Base-by-base conservation (phyloP, 1,284 basidiomycete species). In the Omphalotus olearius region DNA sequence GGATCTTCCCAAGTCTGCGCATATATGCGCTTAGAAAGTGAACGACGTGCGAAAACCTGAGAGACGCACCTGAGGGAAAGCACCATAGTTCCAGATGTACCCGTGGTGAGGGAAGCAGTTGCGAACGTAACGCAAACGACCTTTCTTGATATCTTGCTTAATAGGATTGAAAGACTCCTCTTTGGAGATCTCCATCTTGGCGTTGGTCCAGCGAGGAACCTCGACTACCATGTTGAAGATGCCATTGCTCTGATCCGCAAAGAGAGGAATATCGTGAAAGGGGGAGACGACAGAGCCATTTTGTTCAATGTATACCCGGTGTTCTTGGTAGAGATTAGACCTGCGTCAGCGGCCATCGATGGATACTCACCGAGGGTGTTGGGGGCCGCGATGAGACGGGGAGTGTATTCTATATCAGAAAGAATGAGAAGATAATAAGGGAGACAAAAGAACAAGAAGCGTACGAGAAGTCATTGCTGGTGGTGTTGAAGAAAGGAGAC, bases 71-170 rank as follows among this genome's bases (percentile, higher is more conserved):
- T 93, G 91, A 57, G 94, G 93, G 84, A 98, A 97, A 59, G 93
- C 92, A 65, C 93, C 93, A 69, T 96, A 97, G 80, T 97, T 97
- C 93, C 93, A 95, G 78, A 97, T 93, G 79, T 95, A 93, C 47
- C 94, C 95, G 71, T 98, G 94, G 80, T 98, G 96, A 62, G 94
- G 97, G 90, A 99, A 99, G 75, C 95, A 99, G 85, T 99, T 99
- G 73, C 97, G 90, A 59, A 99, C 97, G 72, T 82, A 99, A 64
- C 97, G 91, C 69, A 99, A 77, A 71, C 92, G 94, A 66, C 93
- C 93, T 75, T 91, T 93, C 77, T 96, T 97, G 69, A 89, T 86
- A 69, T 97, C 94, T 78, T 99, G 97, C 74, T 97, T 94, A 88
- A 99, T 98, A 62, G 95, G 94, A 77, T 99, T 99, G 83, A 99